Base-by-base conservation (phyloP, 73 alveolate genomes). In the Paramecium sexaurelia region DNA sequence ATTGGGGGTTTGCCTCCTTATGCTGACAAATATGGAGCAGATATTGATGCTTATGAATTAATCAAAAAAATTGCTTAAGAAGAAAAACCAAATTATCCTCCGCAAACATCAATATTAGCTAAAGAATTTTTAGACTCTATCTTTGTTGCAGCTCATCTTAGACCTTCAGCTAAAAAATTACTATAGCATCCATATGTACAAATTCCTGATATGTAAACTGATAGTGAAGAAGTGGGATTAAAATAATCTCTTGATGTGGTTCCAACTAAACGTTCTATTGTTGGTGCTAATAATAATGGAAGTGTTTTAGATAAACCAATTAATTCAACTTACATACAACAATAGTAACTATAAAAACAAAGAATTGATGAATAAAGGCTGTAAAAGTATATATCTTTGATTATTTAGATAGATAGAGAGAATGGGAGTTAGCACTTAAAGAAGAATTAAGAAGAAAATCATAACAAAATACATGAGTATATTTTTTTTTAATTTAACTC, bases 1-100 rank as follows among this genome's bases (percentile, higher is more conserved):
- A 75, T 94, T 39, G 87, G 96, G 17, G 96, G 97, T 0, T 19
- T 71, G 17, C 99, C 99, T 15, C 99, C 99, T 33, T 97, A 29
- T 29, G 40, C 78, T 45, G 40, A 26, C 20, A 29, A 45, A 41
- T 75, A 20, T 33, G 75, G 75, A 4, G 39, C 39, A 55, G 75
- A 55, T 26, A 84, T 20, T 24, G 37, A 33, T 55, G 36, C 36
- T 1, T 13, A 47, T 5, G 78, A 84, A 55, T 15, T 84, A 19
- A 27, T 84, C 17, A 22, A 39, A 22, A 27, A 32, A 45, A 84
- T 84, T 15, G 84, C 87, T 10, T 17, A 1, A 13, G 57, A 35
- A 5, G 43, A 27, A 19, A 75, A 75, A 75, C 88, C 88, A n/a
- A 22, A 75, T 22, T 75, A 75, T 37, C 88, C 88, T 37, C 24